Evolutionary conservation across 2,329 filamentous ascomycete genomes (phyloP).

Genomic region (Fusarium longipes): DNA sequence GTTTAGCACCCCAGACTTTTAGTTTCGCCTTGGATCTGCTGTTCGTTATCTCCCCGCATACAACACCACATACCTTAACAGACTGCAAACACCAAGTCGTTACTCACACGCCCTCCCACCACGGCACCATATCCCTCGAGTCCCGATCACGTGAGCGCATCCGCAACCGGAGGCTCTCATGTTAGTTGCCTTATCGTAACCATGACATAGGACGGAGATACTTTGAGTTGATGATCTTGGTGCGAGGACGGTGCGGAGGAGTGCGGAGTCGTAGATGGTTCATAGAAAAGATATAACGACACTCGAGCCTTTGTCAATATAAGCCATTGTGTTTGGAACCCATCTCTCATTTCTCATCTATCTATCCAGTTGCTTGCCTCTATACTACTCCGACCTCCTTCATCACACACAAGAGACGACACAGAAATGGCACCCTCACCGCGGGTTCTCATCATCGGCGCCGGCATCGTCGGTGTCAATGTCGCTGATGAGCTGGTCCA

Average conservation of each 20-base stretch:
- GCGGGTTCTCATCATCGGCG: constrained; percentile 69
- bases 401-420: background rate
- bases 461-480: constrained; percentile 73
- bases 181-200: constrained; percentile 35
- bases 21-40: background rate
- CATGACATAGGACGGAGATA: constrained; percentile 31
- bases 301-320: constrained; percentile 32
- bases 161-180: constrained; percentile 37
- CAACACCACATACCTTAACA: background rate
- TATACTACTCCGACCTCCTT: background rate
- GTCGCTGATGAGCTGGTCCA: constrained; percentile 72
- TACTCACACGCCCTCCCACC: constrained; percentile 26
- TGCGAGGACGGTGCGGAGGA: constrained; percentile 5
- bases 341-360: constrained; percentile 7
- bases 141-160: constrained; percentile 40
- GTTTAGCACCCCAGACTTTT: constrained; percentile 16
- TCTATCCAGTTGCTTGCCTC: background rate
- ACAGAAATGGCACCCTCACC: constrained; percentile 44
- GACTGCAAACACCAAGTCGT: constrained; percentile 3
- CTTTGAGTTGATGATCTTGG: constrained; percentile 14
- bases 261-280: constrained; percentile 25
- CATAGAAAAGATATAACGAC: constrained; percentile 34
- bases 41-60: constrained; percentile 33
- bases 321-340: constrained; percentile 22
- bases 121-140: background rate